Evolutionary conservation across 352 stramenopile species (phyloP).

Genomic region (Globisporangium carolinianum): DNA sequence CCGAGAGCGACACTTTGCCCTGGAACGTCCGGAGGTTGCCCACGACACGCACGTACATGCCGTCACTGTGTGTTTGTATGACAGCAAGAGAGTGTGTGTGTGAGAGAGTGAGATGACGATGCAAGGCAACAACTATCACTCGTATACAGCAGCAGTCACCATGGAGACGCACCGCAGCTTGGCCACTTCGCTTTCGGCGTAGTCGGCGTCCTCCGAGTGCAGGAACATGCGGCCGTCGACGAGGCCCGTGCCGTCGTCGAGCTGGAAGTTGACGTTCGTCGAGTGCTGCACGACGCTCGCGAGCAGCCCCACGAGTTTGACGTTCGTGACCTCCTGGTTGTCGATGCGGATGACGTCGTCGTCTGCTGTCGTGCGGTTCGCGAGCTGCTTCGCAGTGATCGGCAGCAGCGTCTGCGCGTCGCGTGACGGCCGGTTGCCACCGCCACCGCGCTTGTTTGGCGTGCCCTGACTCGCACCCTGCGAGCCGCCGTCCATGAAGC

Average conservation of each 20-base stretch:
- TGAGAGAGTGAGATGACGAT: neutral
- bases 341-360: conserved; percentile 86
- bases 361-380: conserved; percentile 28
- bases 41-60: conserved; percentile 88
- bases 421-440: conserved; percentile 24
- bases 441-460: conserved; percentile 34
- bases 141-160: neutral
- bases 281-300: conserved; percentile 69
- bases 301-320: conserved; percentile 88
- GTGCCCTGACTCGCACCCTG: conserved; percentile 46
- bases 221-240: conserved; percentile 91
- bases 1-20: conserved; percentile 81
- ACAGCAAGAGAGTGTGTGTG: neutral
- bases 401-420: conserved; percentile 89
- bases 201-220: conserved; percentile 79
- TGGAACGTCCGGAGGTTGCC: conserved; percentile 91
- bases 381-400: conserved; percentile 86
- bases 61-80: conserved; percentile 27
- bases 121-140: too few species aligned
- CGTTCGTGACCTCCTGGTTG: conserved; percentile 77
- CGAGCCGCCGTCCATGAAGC: conserved; percentile 56
- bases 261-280: conserved; percentile 88
- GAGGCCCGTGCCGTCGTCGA: conserved; percentile 93
- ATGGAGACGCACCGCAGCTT: conserved; percentile 31
- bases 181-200: conserved; percentile 46